Conservation (phyloP, 306 rosid species). For the Vigna angularis region DNA sequence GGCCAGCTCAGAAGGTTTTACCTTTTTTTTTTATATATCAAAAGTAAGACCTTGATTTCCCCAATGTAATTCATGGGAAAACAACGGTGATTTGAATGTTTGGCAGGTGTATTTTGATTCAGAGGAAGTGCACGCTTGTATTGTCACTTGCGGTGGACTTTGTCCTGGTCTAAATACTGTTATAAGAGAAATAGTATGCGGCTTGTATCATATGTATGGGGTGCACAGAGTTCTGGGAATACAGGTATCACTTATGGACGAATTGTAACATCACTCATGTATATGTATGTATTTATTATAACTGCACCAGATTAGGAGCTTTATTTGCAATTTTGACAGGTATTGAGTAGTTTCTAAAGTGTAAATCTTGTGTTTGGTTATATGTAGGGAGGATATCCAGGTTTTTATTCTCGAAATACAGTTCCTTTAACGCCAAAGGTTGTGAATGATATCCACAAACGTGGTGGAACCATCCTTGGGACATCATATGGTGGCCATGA, state of each 20-base stretch:
- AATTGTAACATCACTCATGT: neutral
- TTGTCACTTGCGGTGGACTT: constrained; percentile 96
- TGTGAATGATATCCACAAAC: constrained; percentile 93
- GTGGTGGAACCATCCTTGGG: constrained; percentile 91
- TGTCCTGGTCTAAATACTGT: constrained; percentile 98
- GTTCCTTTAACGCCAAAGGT: constrained; percentile 75
- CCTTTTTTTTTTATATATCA: neutral
- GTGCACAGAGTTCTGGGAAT: constrained; percentile 83
- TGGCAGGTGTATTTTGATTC: constrained; percentile 76
- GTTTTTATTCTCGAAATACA: constrained; percentile 81
- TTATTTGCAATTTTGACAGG: neutral
- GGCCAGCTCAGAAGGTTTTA: constrained; percentile 78
- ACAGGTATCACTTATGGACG: constrained; percentile 47
- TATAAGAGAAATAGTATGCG: constrained; percentile 91
- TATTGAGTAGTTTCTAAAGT: neutral
- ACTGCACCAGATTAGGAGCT: neutral
- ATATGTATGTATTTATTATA: neutral
- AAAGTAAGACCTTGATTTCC: neutral
- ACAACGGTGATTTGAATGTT: constrained; percentile 32
- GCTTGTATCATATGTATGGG: constrained; percentile 86
- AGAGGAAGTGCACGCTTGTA: constrained; percentile 84
- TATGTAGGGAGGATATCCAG: constrained; percentile 88
- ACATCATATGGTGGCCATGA: constrained; percentile 97
- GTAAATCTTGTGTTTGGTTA: constrained; percentile 27
- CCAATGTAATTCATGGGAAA: neutral